Base-by-base conservation (phyloP, 495 filamentous ascomycete species). In the Monascus purpureus region DNA sequence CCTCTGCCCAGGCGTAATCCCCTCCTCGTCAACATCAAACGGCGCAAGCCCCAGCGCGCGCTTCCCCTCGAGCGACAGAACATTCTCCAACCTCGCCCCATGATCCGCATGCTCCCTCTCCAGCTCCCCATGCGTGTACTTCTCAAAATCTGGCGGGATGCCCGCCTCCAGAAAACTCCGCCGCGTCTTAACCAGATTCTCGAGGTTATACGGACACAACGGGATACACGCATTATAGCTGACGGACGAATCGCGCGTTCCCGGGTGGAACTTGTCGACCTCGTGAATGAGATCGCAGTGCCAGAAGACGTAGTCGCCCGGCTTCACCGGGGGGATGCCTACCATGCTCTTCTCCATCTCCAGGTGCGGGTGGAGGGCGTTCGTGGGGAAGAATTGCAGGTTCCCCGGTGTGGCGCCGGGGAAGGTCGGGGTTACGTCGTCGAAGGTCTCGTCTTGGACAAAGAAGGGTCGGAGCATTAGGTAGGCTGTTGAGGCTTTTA, bases 171-270 rank as follows among this genome's bases (percentile, higher is more conserved):
- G 8, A 18, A 22, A 24, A 3, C 64, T 56, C 13, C 68, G 59
- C 14, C 67, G 57, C 42, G 81, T 78, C 1, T 66, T 52, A 0
- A 41, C 49, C 1, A 81, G 49, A 46, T 76, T 78, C 23, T 55
- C 39, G 0, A 66, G 65, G 50, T 77, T 85, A 6, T 0, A 76
- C 60, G 1, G 80, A n/a, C 8, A 11, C 6, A 27, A 6, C 6
- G 25, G 79, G 36, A 72, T 80, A 4, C 72, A 65, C 0, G 80
- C 80, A 32, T 84, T 83, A 40, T 85, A 83, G 24, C 84, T 40
- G 1, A 84, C 80, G 27, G 67, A 73, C 0, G 68, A 70, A 46
- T 84, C 80, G 1, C 53, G 49, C 12, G 43, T 57, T 5, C 80
- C 80, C 4, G 43, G 47, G 45, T 85, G 80, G 4, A 63, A 42